Conservation (phyloP, 2,329 filamentous ascomycete genomes). For the Didymella glomerata region DNA sequence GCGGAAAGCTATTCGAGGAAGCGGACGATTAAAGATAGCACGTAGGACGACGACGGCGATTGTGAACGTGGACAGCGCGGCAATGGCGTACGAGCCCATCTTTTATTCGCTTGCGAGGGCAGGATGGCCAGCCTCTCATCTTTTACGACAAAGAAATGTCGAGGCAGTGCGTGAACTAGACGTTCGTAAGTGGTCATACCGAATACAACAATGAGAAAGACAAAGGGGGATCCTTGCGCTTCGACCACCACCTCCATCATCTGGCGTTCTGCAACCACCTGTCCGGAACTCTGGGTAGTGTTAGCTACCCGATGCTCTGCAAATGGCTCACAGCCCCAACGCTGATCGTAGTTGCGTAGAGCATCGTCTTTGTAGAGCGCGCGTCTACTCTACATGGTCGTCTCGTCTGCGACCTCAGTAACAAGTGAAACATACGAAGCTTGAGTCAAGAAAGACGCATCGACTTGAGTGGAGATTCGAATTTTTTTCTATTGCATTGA, state of each 20-base stretch:
- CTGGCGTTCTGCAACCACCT: slow-evolving; percentile 1
- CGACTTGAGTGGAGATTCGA: slow-evolving; percentile 14
- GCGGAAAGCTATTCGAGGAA: not conserved
- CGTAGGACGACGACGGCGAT: slow-evolving; percentile 5
- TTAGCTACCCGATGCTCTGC: not conserved
- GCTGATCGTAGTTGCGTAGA: not conserved
- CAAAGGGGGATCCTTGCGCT: slow-evolving; percentile 12
- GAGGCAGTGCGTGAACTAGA: slow-evolving; percentile 8
- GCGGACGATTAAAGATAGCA: slow-evolving; percentile 17
- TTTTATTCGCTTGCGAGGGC: slow-evolving; percentile 17
- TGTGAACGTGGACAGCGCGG: slow-evolving; percentile 10
- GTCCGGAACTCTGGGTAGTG: not conserved
- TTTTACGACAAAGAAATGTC: slow-evolving; percentile 17
- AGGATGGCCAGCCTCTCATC: slow-evolving; percentile 11
- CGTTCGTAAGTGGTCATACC: slow-evolving; percentile 6
- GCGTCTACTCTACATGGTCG: not conserved
- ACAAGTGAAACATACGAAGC: not conserved
- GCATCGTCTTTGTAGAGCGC: not conserved
- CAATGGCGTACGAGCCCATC: slow-evolving; percentile 17
- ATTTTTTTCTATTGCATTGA: slow-evolving; percentile 26
- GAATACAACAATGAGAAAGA: slow-evolving; percentile 10
- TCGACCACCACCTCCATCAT: slow-evolving; percentile 7
- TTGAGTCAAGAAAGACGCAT: not conserved
- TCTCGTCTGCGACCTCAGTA: not conserved
- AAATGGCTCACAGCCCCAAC: not conserved